A percentile compares a stretch with the other conserved stretches of the same genome.
phyloP scores from a whole-genome alignment of 345 rosid genomes.

The Gossypium bickii region DNA sequence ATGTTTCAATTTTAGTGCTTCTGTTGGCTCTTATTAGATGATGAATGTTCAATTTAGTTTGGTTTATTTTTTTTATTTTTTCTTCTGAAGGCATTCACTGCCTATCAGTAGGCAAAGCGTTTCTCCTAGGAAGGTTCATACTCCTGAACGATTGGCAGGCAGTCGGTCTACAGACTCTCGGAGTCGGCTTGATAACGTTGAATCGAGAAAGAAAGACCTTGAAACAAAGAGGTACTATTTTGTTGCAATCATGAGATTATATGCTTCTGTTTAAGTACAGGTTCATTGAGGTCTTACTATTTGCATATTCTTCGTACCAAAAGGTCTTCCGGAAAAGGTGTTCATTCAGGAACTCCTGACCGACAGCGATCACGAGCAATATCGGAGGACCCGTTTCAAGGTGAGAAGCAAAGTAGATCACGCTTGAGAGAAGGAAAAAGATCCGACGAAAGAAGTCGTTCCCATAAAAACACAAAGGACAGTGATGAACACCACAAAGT shows the following conservation, averaged over 20 bases:
- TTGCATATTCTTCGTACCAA: slow-evolving; percentile 42
- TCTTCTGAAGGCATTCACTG: slow-evolving; percentile 23
- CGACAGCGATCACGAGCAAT: slow-evolving; percentile 36
- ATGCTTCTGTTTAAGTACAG: slow-evolving; percentile 10
- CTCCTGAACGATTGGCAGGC: slow-evolving; percentile 27
- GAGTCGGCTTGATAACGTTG: slow-evolving; percentile 24
- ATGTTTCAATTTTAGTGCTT: background rate
- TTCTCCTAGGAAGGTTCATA: slow-evolving; percentile 23
- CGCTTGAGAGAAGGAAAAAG: slow-evolving; percentile 22
- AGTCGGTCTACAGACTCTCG: slow-evolving; percentile 21
- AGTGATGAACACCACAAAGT: slow-evolving; percentile 22
- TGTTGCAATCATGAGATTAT: background rate
- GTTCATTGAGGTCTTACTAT: slow-evolving; percentile 6
- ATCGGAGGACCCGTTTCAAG: slow-evolving; percentile 24
- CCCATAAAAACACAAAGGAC: slow-evolving; percentile 32
- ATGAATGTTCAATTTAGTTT: slow-evolving; percentile 3
- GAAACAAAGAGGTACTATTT: slow-evolving; percentile 47
- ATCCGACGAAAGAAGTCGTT: slow-evolving; percentile 34
- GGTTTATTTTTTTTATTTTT: background rate
- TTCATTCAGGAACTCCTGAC: slow-evolving; percentile 31
- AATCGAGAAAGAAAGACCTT: slow-evolving; percentile 27
- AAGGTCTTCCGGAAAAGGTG: slow-evolving; percentile 37
- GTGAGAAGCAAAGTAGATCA: slow-evolving; percentile 23
- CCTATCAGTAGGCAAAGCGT: slow-evolving; percentile 31
- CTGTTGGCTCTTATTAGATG: background rate